Conservation (phyloP, 1,284 basidiomycete species). For the Fomes fomentarius region DNA sequence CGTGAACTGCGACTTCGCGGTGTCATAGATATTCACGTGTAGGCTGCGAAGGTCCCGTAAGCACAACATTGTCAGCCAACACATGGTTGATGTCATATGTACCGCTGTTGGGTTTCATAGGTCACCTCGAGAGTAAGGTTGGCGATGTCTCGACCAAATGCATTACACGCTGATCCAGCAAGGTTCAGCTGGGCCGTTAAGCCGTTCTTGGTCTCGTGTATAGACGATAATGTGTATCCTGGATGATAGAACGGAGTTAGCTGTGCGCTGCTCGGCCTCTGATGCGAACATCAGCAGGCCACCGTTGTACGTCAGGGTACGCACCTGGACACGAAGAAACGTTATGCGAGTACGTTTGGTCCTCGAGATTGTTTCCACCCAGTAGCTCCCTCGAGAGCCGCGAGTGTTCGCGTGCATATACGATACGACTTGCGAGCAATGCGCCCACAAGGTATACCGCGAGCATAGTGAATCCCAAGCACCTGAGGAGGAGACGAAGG, state of each 20-base stretch:
- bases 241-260: not conserved
- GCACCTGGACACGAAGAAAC: slow-evolving; percentile 25
- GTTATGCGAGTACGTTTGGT: slow-evolving; percentile 13
- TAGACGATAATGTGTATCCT: slow-evolving; percentile 57
- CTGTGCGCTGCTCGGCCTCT: not conserved
- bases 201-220: slow-evolving; percentile 52
- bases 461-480: slow-evolving; percentile 17
- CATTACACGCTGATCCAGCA: slow-evolving; percentile 67
- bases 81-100: slow-evolving; percentile 15
- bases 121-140: slow-evolving; percentile 68
- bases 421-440: slow-evolving; percentile 5
- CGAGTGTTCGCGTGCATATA: not conserved
- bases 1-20: slow-evolving; percentile 61
- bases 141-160: slow-evolving; percentile 70
- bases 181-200: slow-evolving; percentile 62
- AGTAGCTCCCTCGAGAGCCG: slow-evolving; percentile 1
- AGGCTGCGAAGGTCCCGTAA: slow-evolving; percentile 45
- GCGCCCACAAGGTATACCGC: slow-evolving; percentile 13
- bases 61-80: not conserved
- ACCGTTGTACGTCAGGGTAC: not conserved
- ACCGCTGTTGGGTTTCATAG: slow-evolving; percentile 65
- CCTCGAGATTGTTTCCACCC: not conserved
- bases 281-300: not conserved
- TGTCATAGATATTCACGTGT: slow-evolving; percentile 78
- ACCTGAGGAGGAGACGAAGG: slow-evolving; percentile 10